Base-by-base conservation (phyloP, 306 rosid genomes). In the Heteromeles arbutifolia region DNA sequence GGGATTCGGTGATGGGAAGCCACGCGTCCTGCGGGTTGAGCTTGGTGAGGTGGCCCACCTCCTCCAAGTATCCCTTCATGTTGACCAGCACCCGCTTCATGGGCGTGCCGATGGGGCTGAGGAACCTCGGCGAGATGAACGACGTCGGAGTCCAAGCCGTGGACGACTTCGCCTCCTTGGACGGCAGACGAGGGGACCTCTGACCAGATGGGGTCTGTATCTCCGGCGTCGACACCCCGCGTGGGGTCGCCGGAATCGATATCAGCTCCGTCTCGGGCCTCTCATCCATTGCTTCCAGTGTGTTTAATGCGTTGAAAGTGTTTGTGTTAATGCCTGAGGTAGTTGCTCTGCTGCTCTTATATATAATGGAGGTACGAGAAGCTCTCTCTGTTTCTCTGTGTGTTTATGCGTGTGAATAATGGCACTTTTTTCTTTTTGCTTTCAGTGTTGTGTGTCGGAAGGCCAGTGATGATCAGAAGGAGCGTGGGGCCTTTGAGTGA, bases 1-100 rank as follows among this genome's bases (percentile, higher is more conserved):
- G 90, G 22, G 99, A 95, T 76, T 95, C 99, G 0, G 99, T 95
- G 56, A 95, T 95, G n/a, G 99, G 99, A 84, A 95, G 99, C 99
- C 99, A 95, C 4, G 99, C 97, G 69, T 95, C 99, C 68, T 95
- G 99, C 57, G 99, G 99, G 67, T 95, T 95, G 21, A 95, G 99
- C 80, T 92, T 95, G 3, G 99, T 95, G 57, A 95, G 92, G 79
- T 95, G 99, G 2, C 99, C 99, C 63, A 95, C 86, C 44, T 95
- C 99, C 84, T 95, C 97, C 86, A 95, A 81, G 82, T 92, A 95
- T 24, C 99, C 91, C 85, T 92, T 95, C 99, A 95, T 92, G 85
- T 92, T 95, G 21, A 95, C 67, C 24, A 95, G 84, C 63, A 95
- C 97, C 80, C 91, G 85, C 89, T 95, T 95, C 99, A 95, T 95